Base-by-base conservation (phyloP, 129 eudicot species). In the Artemisia argyi region DNA sequence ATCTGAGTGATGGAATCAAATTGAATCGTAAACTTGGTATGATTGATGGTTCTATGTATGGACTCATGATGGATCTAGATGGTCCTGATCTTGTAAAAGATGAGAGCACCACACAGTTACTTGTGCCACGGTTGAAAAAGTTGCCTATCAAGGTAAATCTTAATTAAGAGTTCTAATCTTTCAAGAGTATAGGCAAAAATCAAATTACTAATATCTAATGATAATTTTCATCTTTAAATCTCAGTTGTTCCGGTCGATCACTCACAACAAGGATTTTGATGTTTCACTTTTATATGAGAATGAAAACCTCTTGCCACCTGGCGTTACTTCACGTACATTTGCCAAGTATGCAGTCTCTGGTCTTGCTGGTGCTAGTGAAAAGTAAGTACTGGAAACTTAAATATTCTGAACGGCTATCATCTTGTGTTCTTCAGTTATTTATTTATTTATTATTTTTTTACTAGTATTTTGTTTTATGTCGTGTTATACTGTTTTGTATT, bases 1-100 rank as follows among this genome's bases (percentile, higher is more conserved):
- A 95, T 80, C 60, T 95, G 79, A 95, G 99, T 83, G 99, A 95
- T 83, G 99, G 99, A 66, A 95, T 95, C 52, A 95, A 95, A 81
- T 73, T 95, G 75, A 95, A 95, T 61, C 97, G 99, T 78, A 95
- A 95, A 73, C 90, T 95, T 42, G 99, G 99, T 73, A 91, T 95
- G 91, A 65, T 91, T 71, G 99, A 95, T 72, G 99, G 99, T 75
- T 87, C 99, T 54, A 86, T 83, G 74, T 95, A 86, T 47, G 99
- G 97, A 18, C 88, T 80, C 79, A 79, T 85, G 77, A 81, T 91
- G 64, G 87, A 86, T 78, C 67, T 95, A 76, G 81, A 91, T 68
- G 97, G 99, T 76, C 85, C 87, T 60, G 96, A 80, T 81, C 96
- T 95, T 77, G 54, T 73, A 69, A 90, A 91, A 88, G 97, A 88